phyloP scores from a whole-genome alignment of 768 basidiomycete genomes.

The Lactarius psammicola region DNA sequence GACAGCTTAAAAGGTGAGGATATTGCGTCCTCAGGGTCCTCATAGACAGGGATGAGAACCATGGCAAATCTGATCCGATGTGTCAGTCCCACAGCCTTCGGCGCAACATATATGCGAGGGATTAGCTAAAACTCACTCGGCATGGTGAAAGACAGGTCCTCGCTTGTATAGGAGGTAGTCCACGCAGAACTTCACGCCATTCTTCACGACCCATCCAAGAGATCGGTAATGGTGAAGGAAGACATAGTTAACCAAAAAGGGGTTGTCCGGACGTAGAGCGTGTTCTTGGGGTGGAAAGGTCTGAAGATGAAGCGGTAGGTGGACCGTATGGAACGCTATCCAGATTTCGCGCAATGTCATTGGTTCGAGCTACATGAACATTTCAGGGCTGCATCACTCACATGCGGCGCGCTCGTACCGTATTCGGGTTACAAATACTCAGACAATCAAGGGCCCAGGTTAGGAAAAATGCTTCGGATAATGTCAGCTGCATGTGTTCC shows the following conservation, averaged over 20 bases:
- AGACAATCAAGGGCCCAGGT: constrained; percentile 83
- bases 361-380: constrained; percentile 45
- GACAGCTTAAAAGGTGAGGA: constrained; percentile 62
- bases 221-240: constrained; percentile 95
- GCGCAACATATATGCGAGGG: not conserved
- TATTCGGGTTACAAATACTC: constrained; percentile 59
- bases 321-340: constrained; percentile 57
- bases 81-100: not conserved
- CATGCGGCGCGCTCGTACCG: constrained; percentile 47
- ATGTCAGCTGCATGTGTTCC: constrained; percentile 88
- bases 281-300: constrained; percentile 29
- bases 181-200: constrained; percentile 95
- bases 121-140: constrained; percentile 65
- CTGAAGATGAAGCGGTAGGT: constrained; percentile 43
- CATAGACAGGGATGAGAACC: constrained; percentile 88
- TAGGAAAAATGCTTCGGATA: constrained; percentile 88
- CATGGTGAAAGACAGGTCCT: constrained; percentile 93
- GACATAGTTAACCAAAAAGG: constrained; percentile 86
- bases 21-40: constrained; percentile 70
- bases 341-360: constrained; percentile 61
- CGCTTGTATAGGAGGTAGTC: constrained; percentile 94
- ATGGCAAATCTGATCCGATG: constrained; percentile 69
- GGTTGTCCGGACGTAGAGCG: constrained; percentile 72
- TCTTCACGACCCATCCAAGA: constrained; percentile 94
- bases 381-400: constrained; percentile 11